A percentile compares a stretch with the other conserved stretches of the same genome.
phyloP scores from a whole-genome alignment of 768 basidiomycete genomes.

The Pholiota molesta region DNA sequence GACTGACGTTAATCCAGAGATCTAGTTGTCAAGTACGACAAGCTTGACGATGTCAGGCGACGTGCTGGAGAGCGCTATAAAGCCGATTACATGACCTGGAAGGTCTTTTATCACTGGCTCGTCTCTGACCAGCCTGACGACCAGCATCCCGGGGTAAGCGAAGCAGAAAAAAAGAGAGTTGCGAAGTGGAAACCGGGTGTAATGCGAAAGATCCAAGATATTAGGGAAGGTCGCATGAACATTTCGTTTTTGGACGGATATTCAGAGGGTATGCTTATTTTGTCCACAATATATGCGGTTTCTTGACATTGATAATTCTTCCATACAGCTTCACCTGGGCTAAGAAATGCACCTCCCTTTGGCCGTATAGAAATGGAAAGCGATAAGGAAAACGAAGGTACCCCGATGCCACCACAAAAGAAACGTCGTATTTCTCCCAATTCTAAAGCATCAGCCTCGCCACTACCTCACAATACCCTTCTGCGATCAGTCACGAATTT shows the following conservation, averaged over 20 bases:
- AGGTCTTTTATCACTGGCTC: conserved; percentile 45
- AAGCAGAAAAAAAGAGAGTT: conserved; percentile 27
- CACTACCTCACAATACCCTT: conserved; percentile 15
- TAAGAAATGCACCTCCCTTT: conserved; percentile 23
- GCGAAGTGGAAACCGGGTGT: conserved; percentile 31
- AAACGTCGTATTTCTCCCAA: conserved; percentile 11
- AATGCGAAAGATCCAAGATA: conserved; percentile 16
- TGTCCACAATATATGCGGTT: not conserved
- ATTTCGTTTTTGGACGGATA: conserved; percentile 12
- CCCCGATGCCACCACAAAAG: conserved; percentile 14
- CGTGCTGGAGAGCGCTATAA: conserved; percentile 51
- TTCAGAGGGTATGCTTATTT: not conserved
- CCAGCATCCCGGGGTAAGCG: conserved; percentile 25
- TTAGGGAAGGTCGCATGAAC: not conserved
- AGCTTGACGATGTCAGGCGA: conserved; percentile 43
- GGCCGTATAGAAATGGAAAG: conserved; percentile 21
- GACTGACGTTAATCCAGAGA: conserved; percentile 14
- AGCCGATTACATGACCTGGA: conserved; percentile 57
- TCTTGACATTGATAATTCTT: not conserved
- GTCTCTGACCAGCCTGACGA: conserved; percentile 31
- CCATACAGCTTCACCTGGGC: not conserved
- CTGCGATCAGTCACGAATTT: conserved; percentile 21
- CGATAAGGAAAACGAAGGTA: conserved; percentile 32
- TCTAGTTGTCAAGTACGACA: conserved; percentile 46
- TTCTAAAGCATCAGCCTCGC: not conserved